phyloP scores from a whole-genome alignment of 805 yeast species.

The Jamesozyma gamospora region DNA sequence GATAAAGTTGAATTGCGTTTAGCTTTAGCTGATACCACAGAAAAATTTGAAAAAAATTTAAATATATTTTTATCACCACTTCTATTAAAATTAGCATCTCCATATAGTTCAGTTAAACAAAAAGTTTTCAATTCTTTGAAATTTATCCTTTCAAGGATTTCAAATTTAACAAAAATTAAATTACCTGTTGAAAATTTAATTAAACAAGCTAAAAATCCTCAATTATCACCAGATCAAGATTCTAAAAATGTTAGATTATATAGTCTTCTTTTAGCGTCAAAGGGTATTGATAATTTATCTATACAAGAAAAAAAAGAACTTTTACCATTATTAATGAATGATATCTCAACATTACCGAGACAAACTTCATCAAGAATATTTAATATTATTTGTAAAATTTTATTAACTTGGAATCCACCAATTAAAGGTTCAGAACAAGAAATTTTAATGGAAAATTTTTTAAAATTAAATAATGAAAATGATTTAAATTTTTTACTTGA shows the following conservation, averaged over 20 bases:
- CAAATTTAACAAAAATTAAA: conserved; percentile 42
- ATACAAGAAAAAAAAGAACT: conserved; percentile 31
- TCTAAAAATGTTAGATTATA: conserved; percentile 47
- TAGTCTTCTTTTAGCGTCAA: conserved; percentile 55
- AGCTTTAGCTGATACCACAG: conserved; percentile 62
- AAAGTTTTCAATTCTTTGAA: conserved; percentile 59
- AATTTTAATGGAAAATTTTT: conserved; percentile 26
- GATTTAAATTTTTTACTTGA: conserved; percentile 40
- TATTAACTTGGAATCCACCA: conserved; percentile 42
- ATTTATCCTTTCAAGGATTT: conserved; percentile 57
- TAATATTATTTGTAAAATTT: conserved; percentile 45
- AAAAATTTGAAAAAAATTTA: conserved; percentile 51
- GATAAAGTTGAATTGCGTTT: conserved; percentile 74
- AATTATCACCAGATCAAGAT: conserved; percentile 33
- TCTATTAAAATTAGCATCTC: conserved; percentile 66
- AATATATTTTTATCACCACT: conserved; percentile 64
- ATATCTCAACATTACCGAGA: conserved; percentile 34
- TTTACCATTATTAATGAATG: conserved; percentile 39
- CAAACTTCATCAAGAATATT: conserved; percentile 49
- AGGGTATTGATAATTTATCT: conserved; percentile 50
- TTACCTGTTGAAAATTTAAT: conserved; percentile 58
- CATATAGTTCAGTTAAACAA: conserved; percentile 52
- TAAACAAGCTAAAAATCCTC: conserved; percentile 50
- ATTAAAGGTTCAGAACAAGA: conserved; percentile 37
- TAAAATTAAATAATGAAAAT: conserved; percentile 29